A percentile compares a stretch with the other conserved stretches of the same genome.
Evolutionary conservation across 306 rosid species (phyloP).

Genomic region (Glycine latifolia): DNA sequence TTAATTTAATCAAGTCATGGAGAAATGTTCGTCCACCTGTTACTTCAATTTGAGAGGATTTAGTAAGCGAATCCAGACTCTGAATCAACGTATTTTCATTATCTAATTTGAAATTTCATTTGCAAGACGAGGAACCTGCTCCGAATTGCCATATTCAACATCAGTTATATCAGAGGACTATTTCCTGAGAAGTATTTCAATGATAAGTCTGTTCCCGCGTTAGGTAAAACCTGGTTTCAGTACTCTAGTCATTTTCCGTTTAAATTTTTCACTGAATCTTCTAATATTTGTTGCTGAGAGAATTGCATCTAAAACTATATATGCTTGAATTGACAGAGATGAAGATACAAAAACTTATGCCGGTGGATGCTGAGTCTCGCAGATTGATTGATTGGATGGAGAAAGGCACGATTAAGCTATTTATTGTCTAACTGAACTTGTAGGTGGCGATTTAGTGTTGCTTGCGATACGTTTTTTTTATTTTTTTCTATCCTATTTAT

Average conservation of each 20-base stretch:
- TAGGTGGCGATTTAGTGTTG: neutral
- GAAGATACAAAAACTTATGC: conserved; percentile 95
- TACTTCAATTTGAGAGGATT: conserved; percentile 23
- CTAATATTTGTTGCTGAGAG: conserved; percentile 31
- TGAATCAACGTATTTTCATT: conserved; percentile 12
- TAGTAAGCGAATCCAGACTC: conserved; percentile 12
- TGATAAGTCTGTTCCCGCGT: conserved; percentile 91
- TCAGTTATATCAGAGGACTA: conserved; percentile 95
- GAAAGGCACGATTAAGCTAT: conserved; percentile 61
- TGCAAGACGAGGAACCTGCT: conserved; percentile 93
- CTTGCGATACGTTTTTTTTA: conserved; percentile 12
- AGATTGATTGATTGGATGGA: conserved; percentile 99
- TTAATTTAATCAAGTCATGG: conserved; percentile 6
- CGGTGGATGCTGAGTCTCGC: conserved; percentile 92
- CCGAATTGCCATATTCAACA: conserved; percentile 91
- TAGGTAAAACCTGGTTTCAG: conserved; percentile 62
- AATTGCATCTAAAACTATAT: conserved; percentile 35
- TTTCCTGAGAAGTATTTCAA: conserved; percentile 95
- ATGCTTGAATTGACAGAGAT: conserved; percentile 57
- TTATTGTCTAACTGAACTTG: conserved; percentile 28
- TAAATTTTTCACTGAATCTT: neutral
- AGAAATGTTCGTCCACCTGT: neutral
- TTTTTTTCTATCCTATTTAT: neutral
- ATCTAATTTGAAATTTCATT: conserved; percentile 34
- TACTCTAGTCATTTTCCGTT: neutral